Evolutionary conservation across 1,139 yeast species (phyloP), one percentile per base, ranked within the genome.

Genomic region (Citeromyces hawaiiensis): DNA sequence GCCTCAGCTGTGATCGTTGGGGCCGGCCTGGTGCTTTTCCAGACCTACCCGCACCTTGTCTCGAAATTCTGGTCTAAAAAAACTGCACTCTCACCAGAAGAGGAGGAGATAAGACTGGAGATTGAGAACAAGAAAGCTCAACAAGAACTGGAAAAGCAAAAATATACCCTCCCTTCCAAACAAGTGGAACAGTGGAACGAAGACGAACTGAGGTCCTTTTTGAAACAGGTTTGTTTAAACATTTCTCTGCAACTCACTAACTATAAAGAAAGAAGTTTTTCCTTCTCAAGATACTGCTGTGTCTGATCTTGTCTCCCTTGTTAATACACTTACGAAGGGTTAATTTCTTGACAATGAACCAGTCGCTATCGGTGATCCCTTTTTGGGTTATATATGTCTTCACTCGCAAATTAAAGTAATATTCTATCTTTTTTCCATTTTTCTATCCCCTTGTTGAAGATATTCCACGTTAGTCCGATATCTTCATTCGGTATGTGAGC

Each of bases 21-120:
- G 27, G 69, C 70, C 3, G 58, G 69, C 0, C 60, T 61, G 36
- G 45, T 75, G 15, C 46, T 71, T 5, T 58, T 72, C 45, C 65
- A 63, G 44, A 72, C 79, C 1, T 73, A 62, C 47, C 79, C 80
- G 15, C 80, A 72, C 47, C 55, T 72, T 38, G 63, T 46, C 39
- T 50, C 54, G 30, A 42, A 7, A 30, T 30, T 30, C 17, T 23
- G 27, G 27, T 13, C 34, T 14, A 13, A 30, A 9, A 14, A 13
- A 13, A 7, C 17, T 4, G 15, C 13, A 3, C 34, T 30, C 16
- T 30, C 34, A 9, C 15, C 15, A 14, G 37, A 27, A 16, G 40
- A 30, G 9, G 46, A 38, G 3, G 39, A 43, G 15, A 30, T 14
- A 35, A 19, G 32, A 14, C 18, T 15, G n/a, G 33, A 15, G 18